Evolutionary conservation across 352 stramenopile genomes (phyloP).

Genomic region (Salisapilia sapeloensis): DNA sequence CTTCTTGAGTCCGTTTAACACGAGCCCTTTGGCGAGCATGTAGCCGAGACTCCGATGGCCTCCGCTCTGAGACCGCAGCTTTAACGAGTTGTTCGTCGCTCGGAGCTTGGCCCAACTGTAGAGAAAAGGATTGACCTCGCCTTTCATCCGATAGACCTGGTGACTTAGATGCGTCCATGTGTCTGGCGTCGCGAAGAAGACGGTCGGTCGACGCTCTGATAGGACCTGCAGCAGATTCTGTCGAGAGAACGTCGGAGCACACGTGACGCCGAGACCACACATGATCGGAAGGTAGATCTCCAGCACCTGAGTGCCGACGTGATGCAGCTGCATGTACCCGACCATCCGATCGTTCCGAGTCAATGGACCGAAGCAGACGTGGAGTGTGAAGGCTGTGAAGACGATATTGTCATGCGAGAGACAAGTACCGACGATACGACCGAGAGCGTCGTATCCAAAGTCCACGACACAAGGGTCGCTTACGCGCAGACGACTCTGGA

Average conservation of each 20-base stretch:
- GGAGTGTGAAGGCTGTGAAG: slow-evolving; percentile 54
- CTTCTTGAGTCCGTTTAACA: slow-evolving; percentile 68
- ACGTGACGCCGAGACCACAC: slow-evolving; percentile 38
- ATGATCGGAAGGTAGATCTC: slow-evolving; percentile 60
- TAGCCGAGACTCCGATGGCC: slow-evolving; percentile 51
- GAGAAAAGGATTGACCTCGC: slow-evolving; percentile 45
- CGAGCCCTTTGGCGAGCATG: slow-evolving; percentile 58
- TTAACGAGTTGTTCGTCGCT: slow-evolving; percentile 61
- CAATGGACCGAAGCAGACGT: slow-evolving; percentile 31
- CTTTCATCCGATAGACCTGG: slow-evolving; percentile 55
- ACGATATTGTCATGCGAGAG: slow-evolving; percentile 76
- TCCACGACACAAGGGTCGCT: slow-evolving; percentile 29
- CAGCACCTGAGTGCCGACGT: slow-evolving; percentile 47
- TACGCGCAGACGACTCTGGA: slow-evolving; percentile 12
- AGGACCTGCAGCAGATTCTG: slow-evolving; percentile 32
- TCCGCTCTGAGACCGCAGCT: slow-evolving; percentile 36
- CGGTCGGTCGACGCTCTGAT: slow-evolving; percentile 26
- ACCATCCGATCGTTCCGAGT: slow-evolving; percentile 29
- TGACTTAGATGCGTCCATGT: slow-evolving; percentile 50
- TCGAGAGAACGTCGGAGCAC: slow-evolving; percentile 18
- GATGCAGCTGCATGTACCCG: slow-evolving; percentile 49
- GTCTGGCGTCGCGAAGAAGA: slow-evolving; percentile 65
- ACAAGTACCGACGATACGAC: slow-evolving; percentile 23
- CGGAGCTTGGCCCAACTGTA: slow-evolving; percentile 68
- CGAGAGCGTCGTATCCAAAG: slow-evolving; percentile 43